Base-by-base conservation (phyloP, 805 yeast genomes). In the Candida pseudoglaebosa region DNA sequence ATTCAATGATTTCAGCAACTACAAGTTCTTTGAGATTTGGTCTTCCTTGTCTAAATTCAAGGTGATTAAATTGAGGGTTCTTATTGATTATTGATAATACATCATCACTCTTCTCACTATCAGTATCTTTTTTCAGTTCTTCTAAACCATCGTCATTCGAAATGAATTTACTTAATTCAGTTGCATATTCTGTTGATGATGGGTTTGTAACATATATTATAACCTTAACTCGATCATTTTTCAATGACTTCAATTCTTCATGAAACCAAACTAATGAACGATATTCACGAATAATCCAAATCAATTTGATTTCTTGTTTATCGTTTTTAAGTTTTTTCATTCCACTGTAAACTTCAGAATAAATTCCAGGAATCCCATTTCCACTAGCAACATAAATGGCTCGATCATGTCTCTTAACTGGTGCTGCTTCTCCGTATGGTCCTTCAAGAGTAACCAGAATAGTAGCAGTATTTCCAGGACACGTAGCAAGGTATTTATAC, bases 231-330 rank as follows among this genome's bases (percentile, higher is more conserved):
- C 53, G 50, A 7, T 56, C 44, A 5, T 42, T 40, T 18, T 52
- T 45, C 37, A 70, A 54, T 12, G 45, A 34, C n/a, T 40, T 44
- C 35, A 69, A 49, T 46, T 77, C 82, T 9, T 67, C 68, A 24
- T 57, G 53, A 41, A 75, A 74, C 78, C 80, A 74, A 13, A 50
- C 45, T 4, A 84, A 52, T 5, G 80, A 71, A 29, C 61, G 60
- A 46, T 70, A 66, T 33, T 78, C 76, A 40, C 82, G 67, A 7
- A 84, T 68, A n/a, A 75, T 70, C 95, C 95, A 87, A 30, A 75
- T 61, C 36, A 85, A 66, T 40, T 75, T 71, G 28, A 66, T 39
- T 17, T 46, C 39, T 38, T 57, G 57, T 26, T 10, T 26, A 16
- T 36, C 19, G 10, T 49, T 38, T 54, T 54, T 48, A 69, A 5